Conservation (phyloP, 768 basidiomycete species). For the Boletales sp. region DNA sequence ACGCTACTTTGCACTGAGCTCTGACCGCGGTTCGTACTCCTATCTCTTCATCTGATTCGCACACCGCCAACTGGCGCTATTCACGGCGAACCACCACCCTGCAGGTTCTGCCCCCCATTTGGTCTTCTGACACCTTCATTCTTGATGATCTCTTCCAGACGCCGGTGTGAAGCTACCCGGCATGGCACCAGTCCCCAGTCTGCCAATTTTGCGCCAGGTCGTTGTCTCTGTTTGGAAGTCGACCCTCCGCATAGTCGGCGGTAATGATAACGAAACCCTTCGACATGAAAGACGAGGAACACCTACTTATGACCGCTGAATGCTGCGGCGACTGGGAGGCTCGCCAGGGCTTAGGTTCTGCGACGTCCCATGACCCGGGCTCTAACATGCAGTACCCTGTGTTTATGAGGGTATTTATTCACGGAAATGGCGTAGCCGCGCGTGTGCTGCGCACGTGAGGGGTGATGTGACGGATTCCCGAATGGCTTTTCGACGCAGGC, state of each 20-base stretch:
- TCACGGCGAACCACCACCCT: conserved; percentile 5
- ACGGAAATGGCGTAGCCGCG: conserved; percentile 25
- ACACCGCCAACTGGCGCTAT: conserved; percentile 1
- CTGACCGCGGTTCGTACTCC: conserved; percentile 8
- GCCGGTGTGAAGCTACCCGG: not conserved
- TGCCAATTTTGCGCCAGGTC: too few species aligned
- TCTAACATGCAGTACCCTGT: too few species aligned
- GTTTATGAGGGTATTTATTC: not conserved
- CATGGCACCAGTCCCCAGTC: too few species aligned
- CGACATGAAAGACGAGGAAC: conserved; percentile 11
- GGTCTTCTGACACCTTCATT: not conserved
- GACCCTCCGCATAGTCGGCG: conserved; percentile 14
- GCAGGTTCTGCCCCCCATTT: not conserved
- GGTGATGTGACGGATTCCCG: too few species aligned
- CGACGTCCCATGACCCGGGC: not conserved
- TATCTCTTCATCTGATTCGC: conserved; percentile 19
- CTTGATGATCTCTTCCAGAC: not conserved
- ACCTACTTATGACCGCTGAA: conserved; percentile 20
- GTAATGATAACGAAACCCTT: conserved; percentile 9
- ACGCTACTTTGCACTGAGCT: conserved; percentile 3
- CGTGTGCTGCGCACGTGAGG: conserved; percentile 7
- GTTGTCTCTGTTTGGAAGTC: not conserved
- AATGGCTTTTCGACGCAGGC: too few species aligned
- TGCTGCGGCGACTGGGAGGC: conserved; percentile 3
- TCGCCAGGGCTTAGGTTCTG: not conserved